A percentile compares a stretch with the other conserved stretches of the same genome.
Conservation (phyloP, 2,329 filamentous ascomycete species). For the Periconia sp. region DNA sequence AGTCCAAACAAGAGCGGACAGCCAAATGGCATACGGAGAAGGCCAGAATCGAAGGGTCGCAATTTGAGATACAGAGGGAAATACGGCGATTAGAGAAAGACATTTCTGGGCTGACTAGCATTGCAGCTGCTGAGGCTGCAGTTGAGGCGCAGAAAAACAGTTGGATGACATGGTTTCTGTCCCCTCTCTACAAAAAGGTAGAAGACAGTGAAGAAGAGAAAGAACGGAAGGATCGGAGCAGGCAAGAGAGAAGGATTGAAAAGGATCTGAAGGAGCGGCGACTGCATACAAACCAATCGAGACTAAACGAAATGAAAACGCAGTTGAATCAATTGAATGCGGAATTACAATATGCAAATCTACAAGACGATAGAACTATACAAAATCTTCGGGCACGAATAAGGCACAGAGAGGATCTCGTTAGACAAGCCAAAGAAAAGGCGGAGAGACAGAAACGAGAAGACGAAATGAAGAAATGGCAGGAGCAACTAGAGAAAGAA, state of each 20-base stretch:
- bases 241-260: constrained; percentile 31
- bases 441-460: constrained; percentile 39
- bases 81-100: constrained; percentile 25
- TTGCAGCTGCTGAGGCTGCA: constrained; percentile 27
- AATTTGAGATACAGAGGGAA: constrained; percentile 17
- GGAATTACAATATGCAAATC: constrained; percentile 17
- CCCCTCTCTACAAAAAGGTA: constrained; percentile 27
- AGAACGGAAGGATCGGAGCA: constrained; percentile 30
- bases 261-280: constrained; percentile 35
- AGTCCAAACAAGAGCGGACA: constrained; percentile 31
- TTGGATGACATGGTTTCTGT: constrained; percentile 30
- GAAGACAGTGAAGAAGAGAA: constrained; percentile 38
- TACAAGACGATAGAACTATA: constrained; percentile 18
- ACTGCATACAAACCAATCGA: constrained; percentile 15
- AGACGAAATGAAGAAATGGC: not conserved
- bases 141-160: constrained; percentile 34
- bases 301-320: constrained; percentile 17
- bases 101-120: constrained; percentile 28
- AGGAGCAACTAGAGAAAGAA: not conserved
- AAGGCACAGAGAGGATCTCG: not conserved
- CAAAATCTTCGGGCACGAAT: constrained; percentile 3
- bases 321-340: constrained; percentile 9
- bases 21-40: constrained; percentile 28
- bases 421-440: constrained; percentile 40
- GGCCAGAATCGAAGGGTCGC: constrained; percentile 10